Evolutionary conservation across 768 basidiomycete species (phyloP).

Genomic region (Tulasnella sp.): DNA sequence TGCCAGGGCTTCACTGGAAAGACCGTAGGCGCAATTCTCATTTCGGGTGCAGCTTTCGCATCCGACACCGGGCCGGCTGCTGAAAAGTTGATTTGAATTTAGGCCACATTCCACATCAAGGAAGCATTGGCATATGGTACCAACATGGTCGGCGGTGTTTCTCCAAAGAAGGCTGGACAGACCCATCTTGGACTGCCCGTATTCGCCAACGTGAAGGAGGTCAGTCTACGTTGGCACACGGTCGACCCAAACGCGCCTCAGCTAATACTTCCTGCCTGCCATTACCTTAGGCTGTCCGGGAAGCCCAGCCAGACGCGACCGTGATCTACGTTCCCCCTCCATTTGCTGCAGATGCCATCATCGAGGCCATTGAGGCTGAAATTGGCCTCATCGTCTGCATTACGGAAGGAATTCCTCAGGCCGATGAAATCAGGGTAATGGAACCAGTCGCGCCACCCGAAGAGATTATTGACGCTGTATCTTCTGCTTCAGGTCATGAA

Average conservation of each 20-base stretch:
- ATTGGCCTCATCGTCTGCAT: slow-evolving; percentile 97
- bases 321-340: slow-evolving; percentile 99
- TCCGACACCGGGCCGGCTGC: not conserved
- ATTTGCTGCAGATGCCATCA: slow-evolving; percentile 90
- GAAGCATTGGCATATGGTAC: slow-evolving; percentile 95
- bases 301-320: slow-evolving; percentile 85
- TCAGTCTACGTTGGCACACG: slow-evolving; percentile 37
- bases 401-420: slow-evolving; percentile 97
- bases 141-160: slow-evolving; percentile 96
- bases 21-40: slow-evolving; percentile 56
- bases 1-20: slow-evolving; percentile 94
- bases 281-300: slow-evolving; percentile 67
- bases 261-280: not conserved
- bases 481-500: slow-evolving; percentile 65
- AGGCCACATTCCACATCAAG: slow-evolving; percentile 94
- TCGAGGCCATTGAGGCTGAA: slow-evolving; percentile 98
- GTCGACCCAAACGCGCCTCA: not conserved
- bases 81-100: not conserved
- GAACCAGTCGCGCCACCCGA: not conserved
- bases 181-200: slow-evolving; percentile 93
- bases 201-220: slow-evolving; percentile 88
- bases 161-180: slow-evolving; percentile 93
- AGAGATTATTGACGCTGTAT: not conserved
- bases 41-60: slow-evolving; percentile 5
- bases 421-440: slow-evolving; percentile 86